Conservation (phyloP, 306 rosid species). For the Cucurbita argyrosperma region DNA sequence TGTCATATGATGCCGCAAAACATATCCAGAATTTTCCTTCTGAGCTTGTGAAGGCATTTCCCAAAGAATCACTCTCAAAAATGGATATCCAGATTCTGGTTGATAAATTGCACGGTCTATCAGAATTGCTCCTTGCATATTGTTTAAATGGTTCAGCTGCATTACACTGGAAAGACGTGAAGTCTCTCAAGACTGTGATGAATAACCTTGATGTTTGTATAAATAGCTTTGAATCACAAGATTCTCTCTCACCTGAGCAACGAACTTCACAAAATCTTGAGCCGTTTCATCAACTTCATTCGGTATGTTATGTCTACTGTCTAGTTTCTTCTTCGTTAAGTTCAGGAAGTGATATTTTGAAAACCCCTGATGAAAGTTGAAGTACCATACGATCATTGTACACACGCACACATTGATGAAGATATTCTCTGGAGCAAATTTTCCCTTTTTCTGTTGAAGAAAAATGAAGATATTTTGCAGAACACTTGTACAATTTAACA, state of each 20-base stretch:
- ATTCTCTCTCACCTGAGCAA: slow-evolving; percentile 18
- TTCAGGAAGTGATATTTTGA: not conserved
- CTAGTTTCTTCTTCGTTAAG: not conserved
- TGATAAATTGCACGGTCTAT: slow-evolving; percentile 35
- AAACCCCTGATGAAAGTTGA: not conserved
- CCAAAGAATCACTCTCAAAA: slow-evolving; percentile 25
- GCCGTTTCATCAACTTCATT: slow-evolving; percentile 18
- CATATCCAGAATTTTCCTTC: slow-evolving; percentile 13
- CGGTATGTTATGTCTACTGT: slow-evolving; percentile 27
- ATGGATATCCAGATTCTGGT: slow-evolving; percentile 44
- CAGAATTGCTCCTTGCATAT: slow-evolving; percentile 50
- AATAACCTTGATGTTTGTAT: slow-evolving; percentile 41
- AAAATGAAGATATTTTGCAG: not conserved
- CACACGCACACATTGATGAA: not conserved
- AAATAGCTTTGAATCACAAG: slow-evolving; percentile 28
- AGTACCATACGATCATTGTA: not conserved
- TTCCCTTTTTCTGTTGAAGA: not conserved
- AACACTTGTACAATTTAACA: not conserved
- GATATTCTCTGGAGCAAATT: not conserved
- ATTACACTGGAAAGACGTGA: slow-evolving; percentile 33
- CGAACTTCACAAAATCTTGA: slow-evolving; percentile 18
- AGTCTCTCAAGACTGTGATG: slow-evolving; percentile 34
- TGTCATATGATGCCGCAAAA: slow-evolving; percentile 10
- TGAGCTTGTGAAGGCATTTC: slow-evolving; percentile 16
- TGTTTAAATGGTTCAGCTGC: slow-evolving; percentile 25